phyloP scores from a whole-genome alignment of 2,329 filamentous ascomycete species.

The Fusarium cyanostomum region DNA sequence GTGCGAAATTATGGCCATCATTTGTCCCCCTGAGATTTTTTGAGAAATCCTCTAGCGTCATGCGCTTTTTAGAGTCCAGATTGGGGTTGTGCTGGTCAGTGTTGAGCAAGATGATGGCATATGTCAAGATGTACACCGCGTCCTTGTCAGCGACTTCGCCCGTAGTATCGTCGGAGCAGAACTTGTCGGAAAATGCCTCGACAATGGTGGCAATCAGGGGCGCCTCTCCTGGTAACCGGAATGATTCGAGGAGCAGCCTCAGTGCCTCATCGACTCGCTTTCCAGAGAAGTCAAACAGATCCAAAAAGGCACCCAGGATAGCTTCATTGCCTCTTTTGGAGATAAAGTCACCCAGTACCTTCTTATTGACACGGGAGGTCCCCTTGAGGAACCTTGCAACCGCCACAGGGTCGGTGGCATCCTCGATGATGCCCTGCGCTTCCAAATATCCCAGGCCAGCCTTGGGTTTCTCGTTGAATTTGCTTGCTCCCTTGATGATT shows the following conservation, averaged over 20 bases:
- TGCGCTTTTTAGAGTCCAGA: conserved; percentile 78
- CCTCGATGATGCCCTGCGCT: conserved; percentile 84
- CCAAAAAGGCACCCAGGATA: conserved; percentile 85
- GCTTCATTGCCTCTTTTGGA: conserved; percentile 89
- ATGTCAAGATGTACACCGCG: conserved; percentile 88
- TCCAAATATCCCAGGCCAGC: conserved; percentile 86
- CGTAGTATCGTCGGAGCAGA: conserved; percentile 74
- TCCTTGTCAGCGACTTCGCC: conserved; percentile 85
- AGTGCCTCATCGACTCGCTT: conserved; percentile 92
- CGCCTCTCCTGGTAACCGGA: conserved; percentile 93
- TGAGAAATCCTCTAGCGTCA: conserved; percentile 84
- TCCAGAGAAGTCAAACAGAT: conserved; percentile 85
- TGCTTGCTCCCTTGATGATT: conserved; percentile 86
- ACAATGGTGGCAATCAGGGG: conserved; percentile 93
- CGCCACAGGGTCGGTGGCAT: conserved; percentile 76
- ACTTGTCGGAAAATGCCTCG: conserved; percentile 86
- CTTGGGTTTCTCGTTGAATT: conserved; percentile 96
- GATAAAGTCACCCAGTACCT: conserved; percentile 88
- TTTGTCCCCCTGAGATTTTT: conserved; percentile 93
- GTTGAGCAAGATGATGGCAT: conserved; percentile 97
- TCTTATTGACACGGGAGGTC: conserved; percentile 89
- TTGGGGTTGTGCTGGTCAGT: conserved; percentile 98
- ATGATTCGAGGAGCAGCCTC: conserved; percentile 85
- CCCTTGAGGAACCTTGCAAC: conserved; percentile 89
- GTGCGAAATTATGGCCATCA: conserved; percentile 81